Base-by-base conservation (phyloP, 495 filamentous ascomycete species). In the Daldinia grandis region DNA sequence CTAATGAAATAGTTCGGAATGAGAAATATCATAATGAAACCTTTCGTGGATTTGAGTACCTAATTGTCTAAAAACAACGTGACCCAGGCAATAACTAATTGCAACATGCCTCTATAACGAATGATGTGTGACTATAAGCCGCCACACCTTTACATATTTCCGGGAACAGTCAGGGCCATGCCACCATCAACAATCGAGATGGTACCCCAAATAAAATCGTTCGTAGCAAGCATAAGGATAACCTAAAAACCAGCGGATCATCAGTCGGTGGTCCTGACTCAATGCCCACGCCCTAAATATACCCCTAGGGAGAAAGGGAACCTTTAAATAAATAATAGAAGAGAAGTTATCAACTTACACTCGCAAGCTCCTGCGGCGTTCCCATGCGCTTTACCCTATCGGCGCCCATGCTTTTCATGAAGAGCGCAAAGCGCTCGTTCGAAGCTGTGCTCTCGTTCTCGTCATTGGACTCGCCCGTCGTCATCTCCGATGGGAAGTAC, bases 401-500 rank as follows among this genome's bases (percentile, higher is more conserved):
- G 0, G 24, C 38, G 1, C 69, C 72, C 30, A 75, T 58, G 42
- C 30, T 21, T 49, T 62, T 33, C 70, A 75, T 47, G 12, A 67
- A 56, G 7, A 33, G 5, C 37, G 33, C 44, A 44, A 71, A 73
- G 0, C 17, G 6, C 30, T 71, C 58, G 15, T 35, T 57, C 14
- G 35, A 27, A 9, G 50, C 3, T 15, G 15, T 35, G 56, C 70
- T 93, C 72, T 92, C 82, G 55, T 80, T 79, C 10, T 85, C 79
- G 28, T 85, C 85, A 61, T 81, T 84, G 0, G 75, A 76, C 50
- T 77, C 77, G 5, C 80, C 80, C n/a, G 86, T 81, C 49, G 89
- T 91, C 88, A 91, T 85, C 51, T 86, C 92, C 69, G 90, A 93
- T 14, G 92, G 92, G 74, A 95, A 82, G 33, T 75, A 76, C 15